Evolutionary conservation across 1,284 basidiomycete species (phyloP).

Genomic region (Lignosus rhinocerotis): DNA sequence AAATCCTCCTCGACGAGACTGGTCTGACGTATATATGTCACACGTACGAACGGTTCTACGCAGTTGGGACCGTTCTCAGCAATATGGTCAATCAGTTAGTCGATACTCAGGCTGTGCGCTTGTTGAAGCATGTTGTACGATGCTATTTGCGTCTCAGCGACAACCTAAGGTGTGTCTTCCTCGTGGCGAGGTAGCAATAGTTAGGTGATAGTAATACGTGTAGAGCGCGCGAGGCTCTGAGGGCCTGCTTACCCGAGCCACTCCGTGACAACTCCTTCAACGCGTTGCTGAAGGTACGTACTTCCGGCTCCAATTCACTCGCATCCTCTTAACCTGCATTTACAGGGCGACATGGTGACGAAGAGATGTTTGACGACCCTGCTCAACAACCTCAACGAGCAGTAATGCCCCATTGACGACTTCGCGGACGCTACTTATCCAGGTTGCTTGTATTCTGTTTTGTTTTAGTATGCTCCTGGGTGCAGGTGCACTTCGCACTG

Average conservation of each 20-base stretch:
- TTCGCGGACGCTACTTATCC: constrained; percentile 21
- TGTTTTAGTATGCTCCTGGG: constrained; percentile 23
- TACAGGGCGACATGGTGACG: constrained; percentile 91
- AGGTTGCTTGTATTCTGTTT: constrained; percentile 25
- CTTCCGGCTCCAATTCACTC: neutral
- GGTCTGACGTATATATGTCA: constrained; percentile 99
- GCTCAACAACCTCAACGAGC: constrained; percentile 85
- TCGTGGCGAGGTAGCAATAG: neutral
- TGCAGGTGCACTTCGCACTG: neutral
- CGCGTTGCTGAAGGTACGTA: constrained; percentile 79
- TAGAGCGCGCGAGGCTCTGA: constrained; percentile 93
- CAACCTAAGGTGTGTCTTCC: constrained; percentile 76
- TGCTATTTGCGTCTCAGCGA: constrained; percentile 97
- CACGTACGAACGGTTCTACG: constrained; percentile 99
- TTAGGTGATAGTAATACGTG: neutral
- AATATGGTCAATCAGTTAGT: constrained; percentile 99
- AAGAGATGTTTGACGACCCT: constrained; percentile 96
- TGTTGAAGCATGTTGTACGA: constrained; percentile 97
- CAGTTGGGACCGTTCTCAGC: constrained; percentile 96
- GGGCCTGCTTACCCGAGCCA: constrained; percentile 97
- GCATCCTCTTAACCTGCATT: neutral
- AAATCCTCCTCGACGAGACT: constrained; percentile 97
- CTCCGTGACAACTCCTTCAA: constrained; percentile 94
- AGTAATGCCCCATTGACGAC: constrained; percentile 15
- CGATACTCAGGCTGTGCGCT: constrained; percentile 94